phyloP scores from a whole-genome alignment of 2,329 filamentous ascomycete species.

The Ophiostoma sp. region DNA sequence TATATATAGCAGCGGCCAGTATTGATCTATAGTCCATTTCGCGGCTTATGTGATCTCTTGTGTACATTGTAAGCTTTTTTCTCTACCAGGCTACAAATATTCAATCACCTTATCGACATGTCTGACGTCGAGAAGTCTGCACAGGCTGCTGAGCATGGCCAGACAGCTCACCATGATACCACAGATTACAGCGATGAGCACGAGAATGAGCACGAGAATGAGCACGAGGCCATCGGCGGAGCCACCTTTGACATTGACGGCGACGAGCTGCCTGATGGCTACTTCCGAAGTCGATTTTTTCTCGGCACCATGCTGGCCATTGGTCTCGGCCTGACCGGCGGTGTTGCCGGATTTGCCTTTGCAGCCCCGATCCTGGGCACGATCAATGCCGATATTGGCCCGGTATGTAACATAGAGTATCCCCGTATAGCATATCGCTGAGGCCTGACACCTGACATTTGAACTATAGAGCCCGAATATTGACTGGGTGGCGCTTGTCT shows the following conservation, averaged over 20 bases:
- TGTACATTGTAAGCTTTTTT: not conserved
- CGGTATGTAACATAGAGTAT: not conserved
- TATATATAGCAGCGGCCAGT: too few species aligned
- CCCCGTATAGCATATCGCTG: too few species aligned
- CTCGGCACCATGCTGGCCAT: slow-evolving; percentile 23
- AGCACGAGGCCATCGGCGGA: not conserved
- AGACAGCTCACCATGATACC: not conserved
- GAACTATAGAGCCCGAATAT: slow-evolving; percentile 26
- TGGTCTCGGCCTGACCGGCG: slow-evolving; percentile 28
- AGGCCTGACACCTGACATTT: not conserved
- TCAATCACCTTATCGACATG: not conserved
- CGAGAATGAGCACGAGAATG: not conserved
- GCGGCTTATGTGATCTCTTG: not conserved
- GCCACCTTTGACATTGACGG: not conserved
- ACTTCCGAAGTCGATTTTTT: not conserved
- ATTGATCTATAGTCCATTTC: too few species aligned
- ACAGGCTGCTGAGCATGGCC: not conserved
- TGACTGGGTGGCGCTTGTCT: slow-evolving; percentile 32
- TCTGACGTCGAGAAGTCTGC: not conserved
- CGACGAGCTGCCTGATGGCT: not conserved
- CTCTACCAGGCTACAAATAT: not conserved
- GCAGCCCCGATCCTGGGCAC: slow-evolving; percentile 26
- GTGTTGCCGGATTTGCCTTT: slow-evolving; percentile 31
- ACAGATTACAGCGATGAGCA: not conserved
- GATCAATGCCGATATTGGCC: slow-evolving; percentile 24